phyloP scores from a whole-genome alignment of 805 yeast species.

The Kluyveromyces nonfermentans region DNA sequence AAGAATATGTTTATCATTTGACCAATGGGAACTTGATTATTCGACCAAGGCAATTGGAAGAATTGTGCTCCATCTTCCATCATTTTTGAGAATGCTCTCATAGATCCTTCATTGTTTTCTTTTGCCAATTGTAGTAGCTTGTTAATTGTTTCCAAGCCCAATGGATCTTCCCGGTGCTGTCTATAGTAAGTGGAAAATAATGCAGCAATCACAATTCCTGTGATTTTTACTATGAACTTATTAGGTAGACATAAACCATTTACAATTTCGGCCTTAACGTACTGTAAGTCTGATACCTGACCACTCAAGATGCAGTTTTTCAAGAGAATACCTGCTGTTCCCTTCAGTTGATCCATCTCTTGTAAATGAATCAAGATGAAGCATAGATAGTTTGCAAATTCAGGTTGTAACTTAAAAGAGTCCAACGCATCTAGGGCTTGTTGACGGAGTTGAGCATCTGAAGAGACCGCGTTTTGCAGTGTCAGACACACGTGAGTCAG shows the following conservation, averaged over 20 bases:
- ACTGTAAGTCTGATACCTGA: conserved; percentile 28
- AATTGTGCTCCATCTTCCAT: conserved; percentile 76
- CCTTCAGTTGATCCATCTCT: conserved; percentile 36
- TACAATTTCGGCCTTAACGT: conserved; percentile 37
- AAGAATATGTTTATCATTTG: conserved; percentile 60
- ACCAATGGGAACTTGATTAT: conserved; percentile 47
- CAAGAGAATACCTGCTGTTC: conserved; percentile 79
- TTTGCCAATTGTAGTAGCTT: conserved; percentile 54
- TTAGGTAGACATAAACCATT: conserved; percentile 30
- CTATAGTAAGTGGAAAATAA: conserved; percentile 46
- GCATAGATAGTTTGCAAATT: conserved; percentile 72
- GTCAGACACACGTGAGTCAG: conserved; percentile 56
- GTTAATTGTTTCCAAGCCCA: conserved; percentile 59
- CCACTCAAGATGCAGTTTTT: conserved; percentile 61
- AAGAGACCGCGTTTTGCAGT: conserved; percentile 62
- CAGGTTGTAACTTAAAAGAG: conserved; percentile 61
- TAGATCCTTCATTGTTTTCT: conserved; percentile 34
- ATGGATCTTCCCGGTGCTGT: conserved; percentile 30
- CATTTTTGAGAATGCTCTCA: conserved; percentile 73
- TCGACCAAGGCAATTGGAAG: conserved; percentile 54
- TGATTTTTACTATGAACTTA: conserved; percentile 63
- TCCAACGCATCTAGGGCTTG: conserved; percentile 67
- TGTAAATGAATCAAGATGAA: conserved; percentile 45
- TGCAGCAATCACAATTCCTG: conserved; percentile 85
- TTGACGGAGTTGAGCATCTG: conserved; percentile 43